phyloP scores from a whole-genome alignment of 768 basidiomycete species.

The Mycena sanguinolenta region DNA sequence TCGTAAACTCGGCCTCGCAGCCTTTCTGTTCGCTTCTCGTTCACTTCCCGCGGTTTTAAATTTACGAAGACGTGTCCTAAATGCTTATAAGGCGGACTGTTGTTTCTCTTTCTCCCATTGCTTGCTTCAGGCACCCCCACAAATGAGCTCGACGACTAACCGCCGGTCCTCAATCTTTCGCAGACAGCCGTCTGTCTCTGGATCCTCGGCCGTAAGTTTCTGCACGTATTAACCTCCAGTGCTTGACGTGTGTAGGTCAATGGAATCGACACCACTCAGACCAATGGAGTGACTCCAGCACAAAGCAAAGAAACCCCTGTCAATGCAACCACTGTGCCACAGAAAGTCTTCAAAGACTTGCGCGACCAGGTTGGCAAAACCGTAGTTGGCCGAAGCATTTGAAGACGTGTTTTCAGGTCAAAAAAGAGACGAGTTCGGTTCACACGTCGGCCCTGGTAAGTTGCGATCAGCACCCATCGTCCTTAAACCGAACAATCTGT shows the following conservation, averaged over 20 bases:
- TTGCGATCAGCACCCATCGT: slow-evolving; percentile 4
- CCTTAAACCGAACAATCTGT: background rate
- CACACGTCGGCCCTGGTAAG: slow-evolving; percentile 61
- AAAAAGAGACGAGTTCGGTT: slow-evolving; percentile 55
- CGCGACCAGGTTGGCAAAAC: slow-evolving; percentile 54
- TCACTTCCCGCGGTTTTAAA: slow-evolving; percentile 16
- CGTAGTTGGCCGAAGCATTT: background rate
- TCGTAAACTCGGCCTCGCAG: slow-evolving; percentile 4
- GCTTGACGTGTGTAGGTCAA: slow-evolving; percentile 8
- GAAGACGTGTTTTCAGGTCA: slow-evolving; percentile 50
- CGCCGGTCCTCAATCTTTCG: slow-evolving; percentile 33
- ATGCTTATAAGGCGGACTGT: slow-evolving; percentile 24
- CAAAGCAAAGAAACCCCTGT: slow-evolving; percentile 4
- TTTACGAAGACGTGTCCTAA: slow-evolving; percentile 24
- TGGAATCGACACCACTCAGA: background rate
- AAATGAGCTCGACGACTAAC: slow-evolving; percentile 3
- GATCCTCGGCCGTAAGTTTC: background rate
- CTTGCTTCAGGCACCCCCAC: background rate
- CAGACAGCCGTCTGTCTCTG: slow-evolving; percentile 22
- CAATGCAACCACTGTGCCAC: slow-evolving; percentile 37
- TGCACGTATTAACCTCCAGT: background rate
- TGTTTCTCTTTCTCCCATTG: background rate
- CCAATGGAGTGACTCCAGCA: slow-evolving; percentile 4
- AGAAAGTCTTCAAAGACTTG: slow-evolving; percentile 57
- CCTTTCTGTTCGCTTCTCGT: slow-evolving; percentile 9